Evolutionary conservation across 352 stramenopile genomes (phyloP).

Genomic region (Phytophthora aleatoria): DNA sequence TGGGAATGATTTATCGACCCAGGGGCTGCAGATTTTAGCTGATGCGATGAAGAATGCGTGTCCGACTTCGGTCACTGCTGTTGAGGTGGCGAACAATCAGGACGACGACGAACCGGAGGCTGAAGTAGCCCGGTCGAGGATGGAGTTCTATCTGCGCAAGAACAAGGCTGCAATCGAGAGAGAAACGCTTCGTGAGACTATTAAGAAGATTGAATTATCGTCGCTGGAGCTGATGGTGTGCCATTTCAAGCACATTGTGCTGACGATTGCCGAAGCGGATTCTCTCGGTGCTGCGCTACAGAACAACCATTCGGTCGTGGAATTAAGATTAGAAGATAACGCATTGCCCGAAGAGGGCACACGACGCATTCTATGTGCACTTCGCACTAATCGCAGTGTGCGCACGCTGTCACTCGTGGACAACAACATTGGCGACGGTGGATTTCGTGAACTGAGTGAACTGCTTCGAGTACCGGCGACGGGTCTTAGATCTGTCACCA

Average conservation of each 20-base stretch:
- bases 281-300: slow-evolving; percentile 34
- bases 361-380: slow-evolving; percentile 32
- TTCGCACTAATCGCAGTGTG: slow-evolving; percentile 36
- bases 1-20: slow-evolving; percentile 30
- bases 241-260: slow-evolving; percentile 39
- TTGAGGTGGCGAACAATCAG: slow-evolving; percentile 43
- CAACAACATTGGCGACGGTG: slow-evolving; percentile 42
- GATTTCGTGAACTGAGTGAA: slow-evolving; percentile 37
- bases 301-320: slow-evolving; percentile 34
- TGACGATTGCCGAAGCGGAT: slow-evolving; percentile 43
- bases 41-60: slow-evolving; percentile 32
- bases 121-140: slow-evolving; percentile 26
- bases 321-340: slow-evolving; percentile 48
- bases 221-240: slow-evolving; percentile 32
- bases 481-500: slow-evolving; percentile 22
- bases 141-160: slow-evolving; percentile 45
- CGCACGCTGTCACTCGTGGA: slow-evolving; percentile 30
- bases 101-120: slow-evolving; percentile 34
- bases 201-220: slow-evolving; percentile 31
- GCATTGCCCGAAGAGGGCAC: slow-evolving; percentile 39
- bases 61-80: slow-evolving; percentile 19
- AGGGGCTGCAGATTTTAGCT: slow-evolving; percentile 31
- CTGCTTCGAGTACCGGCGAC: slow-evolving; percentile 33
- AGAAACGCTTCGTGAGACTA: slow-evolving; percentile 8
- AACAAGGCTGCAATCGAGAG: slow-evolving; percentile 29